Conservation (phyloP, 257 asterid species). For the Lycium ferocissimum region DNA sequence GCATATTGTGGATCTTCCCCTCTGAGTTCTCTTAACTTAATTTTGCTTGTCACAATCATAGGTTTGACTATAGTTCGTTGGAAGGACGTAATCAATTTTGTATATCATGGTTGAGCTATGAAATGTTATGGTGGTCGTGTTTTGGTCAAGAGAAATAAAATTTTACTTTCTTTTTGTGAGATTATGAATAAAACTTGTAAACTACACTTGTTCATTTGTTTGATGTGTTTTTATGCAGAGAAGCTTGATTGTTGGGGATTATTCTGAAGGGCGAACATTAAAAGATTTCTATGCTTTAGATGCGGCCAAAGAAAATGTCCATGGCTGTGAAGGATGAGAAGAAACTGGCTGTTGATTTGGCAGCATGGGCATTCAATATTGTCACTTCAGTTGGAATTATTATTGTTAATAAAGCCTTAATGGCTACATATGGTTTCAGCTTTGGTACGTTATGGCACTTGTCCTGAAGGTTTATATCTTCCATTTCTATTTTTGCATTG, state of each 20-base stretch:
- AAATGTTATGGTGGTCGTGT: slow-evolving; percentile 1
- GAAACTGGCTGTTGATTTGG: slow-evolving; percentile 54
- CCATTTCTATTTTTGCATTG: neutral
- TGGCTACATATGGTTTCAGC: slow-evolving; percentile 72
- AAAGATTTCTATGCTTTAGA: slow-evolving; percentile 32
- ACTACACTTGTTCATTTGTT: neutral
- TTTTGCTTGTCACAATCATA: neutral
- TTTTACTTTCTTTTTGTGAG: neutral
- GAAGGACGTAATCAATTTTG: neutral
- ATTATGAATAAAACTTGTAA: neutral
- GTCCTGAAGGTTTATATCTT: slow-evolving; percentile 13
- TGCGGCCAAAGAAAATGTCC: slow-evolving; percentile 50
- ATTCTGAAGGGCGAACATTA: slow-evolving; percentile 1
- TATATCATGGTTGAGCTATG: neutral
- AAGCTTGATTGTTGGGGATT: slow-evolving; percentile 18
- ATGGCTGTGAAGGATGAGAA: slow-evolving; percentile 55
- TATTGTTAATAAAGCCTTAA: slow-evolving; percentile 63
- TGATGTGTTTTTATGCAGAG: slow-evolving; percentile 27
- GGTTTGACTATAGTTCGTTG: neutral
- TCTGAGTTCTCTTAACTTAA: neutral
- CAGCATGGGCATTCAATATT: slow-evolving; percentile 71
- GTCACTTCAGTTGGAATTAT: slow-evolving; percentile 73
- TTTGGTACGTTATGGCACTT: slow-evolving; percentile 46
- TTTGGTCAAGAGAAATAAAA: neutral
- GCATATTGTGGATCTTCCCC: neutral